phyloP scores from a whole-genome alignment of 1,284 basidiomycete genomes.

The Mycosarcoma mackinlayi region DNA sequence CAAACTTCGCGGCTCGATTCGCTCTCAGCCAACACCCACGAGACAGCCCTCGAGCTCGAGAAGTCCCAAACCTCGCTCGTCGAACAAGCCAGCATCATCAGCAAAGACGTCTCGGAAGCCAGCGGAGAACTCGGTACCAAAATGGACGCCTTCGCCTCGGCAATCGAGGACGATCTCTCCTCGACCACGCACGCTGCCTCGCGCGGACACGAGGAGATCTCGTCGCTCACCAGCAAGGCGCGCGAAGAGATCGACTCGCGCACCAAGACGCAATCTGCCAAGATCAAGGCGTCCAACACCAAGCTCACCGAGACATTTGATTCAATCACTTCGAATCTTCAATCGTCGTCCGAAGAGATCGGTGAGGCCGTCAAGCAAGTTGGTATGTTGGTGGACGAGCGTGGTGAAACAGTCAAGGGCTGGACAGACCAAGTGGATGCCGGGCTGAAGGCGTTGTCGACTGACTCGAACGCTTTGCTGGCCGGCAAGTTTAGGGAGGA shows the following conservation, averaged over 20 bases:
- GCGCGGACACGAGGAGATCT: constrained; percentile 13
- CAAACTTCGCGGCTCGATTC: constrained; percentile 12
- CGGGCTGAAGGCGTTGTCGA: constrained; percentile 9
- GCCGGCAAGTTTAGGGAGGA: constrained; percentile 28
- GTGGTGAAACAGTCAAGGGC: constrained; percentile 2
- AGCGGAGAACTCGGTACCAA: constrained; percentile 36
- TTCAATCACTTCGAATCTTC: constrained; percentile 5
- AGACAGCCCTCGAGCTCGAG: constrained; percentile 22
- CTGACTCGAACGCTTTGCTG: constrained; percentile 30
- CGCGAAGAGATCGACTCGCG: constrained; percentile 27
- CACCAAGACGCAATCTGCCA: constrained; percentile 35
- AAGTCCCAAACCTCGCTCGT: constrained; percentile 11
- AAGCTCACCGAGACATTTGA: constrained; percentile 41
- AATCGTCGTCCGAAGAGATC: constrained; percentile 10
- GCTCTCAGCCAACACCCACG: constrained; percentile 7
- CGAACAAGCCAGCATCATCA: constrained; percentile 11
- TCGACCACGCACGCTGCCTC: constrained; percentile 6
- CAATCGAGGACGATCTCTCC: constrained; percentile 40
- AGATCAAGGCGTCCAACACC: constrained; percentile 37
- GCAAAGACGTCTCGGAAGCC: constrained; percentile 20
- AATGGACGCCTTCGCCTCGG: constrained; percentile 39
- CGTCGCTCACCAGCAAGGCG: constrained; percentile 7
- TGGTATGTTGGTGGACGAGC: constrained; percentile 4
- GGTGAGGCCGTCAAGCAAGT: constrained; percentile 4
- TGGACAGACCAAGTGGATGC: constrained; percentile 22